A percentile compares a stretch with the other conserved stretches of the same genome.
Conservation (phyloP, 1,139 yeast genomes). For the Zhuliangozyma parablackwelliae region DNA sequence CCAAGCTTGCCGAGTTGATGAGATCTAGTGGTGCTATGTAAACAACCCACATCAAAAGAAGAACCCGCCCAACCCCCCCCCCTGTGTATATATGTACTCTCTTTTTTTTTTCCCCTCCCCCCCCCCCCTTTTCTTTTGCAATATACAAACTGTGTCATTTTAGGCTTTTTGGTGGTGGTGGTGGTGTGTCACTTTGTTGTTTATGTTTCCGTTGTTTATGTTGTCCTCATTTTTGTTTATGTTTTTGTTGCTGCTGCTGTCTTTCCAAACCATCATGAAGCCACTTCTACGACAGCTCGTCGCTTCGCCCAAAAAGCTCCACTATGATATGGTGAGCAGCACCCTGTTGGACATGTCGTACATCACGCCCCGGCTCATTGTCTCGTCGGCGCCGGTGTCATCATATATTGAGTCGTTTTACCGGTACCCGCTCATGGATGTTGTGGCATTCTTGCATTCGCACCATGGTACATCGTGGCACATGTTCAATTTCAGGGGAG, state of each 20-base stretch:
- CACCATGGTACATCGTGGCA: constrained; percentile 61
- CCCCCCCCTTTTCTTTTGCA: too few species aligned
- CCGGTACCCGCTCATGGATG: constrained; percentile 50
- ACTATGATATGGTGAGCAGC: constrained; percentile 16
- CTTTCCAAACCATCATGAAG: constrained; percentile 7
- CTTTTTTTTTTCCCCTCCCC: too few species aligned
- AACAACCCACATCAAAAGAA: background rate
- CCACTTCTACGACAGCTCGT: constrained; percentile 14
- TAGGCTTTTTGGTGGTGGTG: too few species aligned
- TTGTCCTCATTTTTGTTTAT: background rate
- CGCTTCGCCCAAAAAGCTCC: constrained; percentile 22
- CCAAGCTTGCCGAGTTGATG: constrained; percentile 43
- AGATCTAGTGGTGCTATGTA: constrained; percentile 22
- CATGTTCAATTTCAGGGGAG: constrained; percentile 69
- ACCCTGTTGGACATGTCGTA: constrained; percentile 57
- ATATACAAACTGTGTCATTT: too few species aligned
- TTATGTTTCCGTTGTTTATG: background rate
- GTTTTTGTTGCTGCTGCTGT: background rate
- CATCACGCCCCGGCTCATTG: constrained; percentile 57
- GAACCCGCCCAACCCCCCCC: too few species aligned
- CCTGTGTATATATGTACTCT: too few species aligned
- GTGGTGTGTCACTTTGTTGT: background rate
- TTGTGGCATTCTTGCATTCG: constrained; percentile 45
- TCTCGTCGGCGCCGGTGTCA: constrained; percentile 69
- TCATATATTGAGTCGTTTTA: constrained; percentile 42